phyloP scores from a whole-genome alignment of 805 yeast genomes.

The Starmerella davenportii region DNA sequence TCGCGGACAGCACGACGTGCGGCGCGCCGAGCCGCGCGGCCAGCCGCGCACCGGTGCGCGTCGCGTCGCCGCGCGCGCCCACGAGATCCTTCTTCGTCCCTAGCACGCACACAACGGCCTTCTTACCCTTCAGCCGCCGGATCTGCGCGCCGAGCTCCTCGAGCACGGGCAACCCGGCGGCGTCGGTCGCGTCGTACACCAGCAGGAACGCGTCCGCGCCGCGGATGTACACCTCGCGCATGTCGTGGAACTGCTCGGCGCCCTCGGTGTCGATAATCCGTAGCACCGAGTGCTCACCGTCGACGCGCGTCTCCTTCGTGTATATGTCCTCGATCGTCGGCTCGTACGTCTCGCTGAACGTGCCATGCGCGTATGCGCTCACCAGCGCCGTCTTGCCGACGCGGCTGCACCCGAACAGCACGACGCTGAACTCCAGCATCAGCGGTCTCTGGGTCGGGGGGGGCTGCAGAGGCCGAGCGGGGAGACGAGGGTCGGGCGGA shows the following conservation, averaged over 20 bases:
- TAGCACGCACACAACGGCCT: conserved; percentile 75
- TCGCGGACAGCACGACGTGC: conserved; percentile 86
- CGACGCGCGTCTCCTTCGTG: conserved; percentile 71
- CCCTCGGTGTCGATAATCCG: conserved; percentile 90
- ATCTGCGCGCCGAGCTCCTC: conserved; percentile 70
- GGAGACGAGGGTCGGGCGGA: background rate
- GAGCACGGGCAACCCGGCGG: conserved; percentile 59
- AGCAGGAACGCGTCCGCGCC: conserved; percentile 80
- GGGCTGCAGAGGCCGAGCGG: background rate
- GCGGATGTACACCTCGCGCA: conserved; percentile 56
- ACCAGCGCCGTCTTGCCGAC: conserved; percentile 91
- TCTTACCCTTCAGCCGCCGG: conserved; percentile 58
- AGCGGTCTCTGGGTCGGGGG: background rate
- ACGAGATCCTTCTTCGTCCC: conserved; percentile 83
- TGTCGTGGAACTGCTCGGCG: conserved; percentile 85
- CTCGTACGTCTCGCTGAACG: conserved; percentile 78
- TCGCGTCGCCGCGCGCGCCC: conserved; percentile 45
- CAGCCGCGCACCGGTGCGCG: conserved; percentile 66
- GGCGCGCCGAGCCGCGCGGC: conserved; percentile 82
- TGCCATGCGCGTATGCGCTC: conserved; percentile 80
- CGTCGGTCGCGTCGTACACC: conserved; percentile 69
- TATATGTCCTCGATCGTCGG: conserved; percentile 96
- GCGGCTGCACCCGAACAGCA: conserved; percentile 91
- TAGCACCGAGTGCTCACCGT: conserved; percentile 68
- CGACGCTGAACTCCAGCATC: conserved; percentile 60